phyloP scores from a whole-genome alignment of 148 eudicot species.

The Nyssa sinensis region DNA sequence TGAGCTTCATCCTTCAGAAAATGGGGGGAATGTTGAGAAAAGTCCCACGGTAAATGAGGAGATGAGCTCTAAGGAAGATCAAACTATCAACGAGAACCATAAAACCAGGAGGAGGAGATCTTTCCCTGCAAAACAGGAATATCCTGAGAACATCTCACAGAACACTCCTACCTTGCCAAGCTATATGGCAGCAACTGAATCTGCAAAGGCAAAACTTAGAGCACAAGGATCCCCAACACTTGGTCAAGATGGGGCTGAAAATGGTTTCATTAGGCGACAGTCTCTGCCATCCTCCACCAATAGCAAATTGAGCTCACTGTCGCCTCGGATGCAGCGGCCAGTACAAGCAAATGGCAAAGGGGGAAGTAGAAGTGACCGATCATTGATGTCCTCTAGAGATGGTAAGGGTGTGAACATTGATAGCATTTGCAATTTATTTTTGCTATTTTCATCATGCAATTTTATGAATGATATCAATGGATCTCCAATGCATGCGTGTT shows the following conservation, averaged over 20 bases:
- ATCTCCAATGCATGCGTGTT: too few relatives aligned
- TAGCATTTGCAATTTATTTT: background rate
- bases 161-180: slow-evolving; percentile 57
- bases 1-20: slow-evolving; percentile 30
- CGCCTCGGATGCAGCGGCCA: slow-evolving; percentile 54
- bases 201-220: slow-evolving; percentile 74
- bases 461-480: too few relatives aligned
- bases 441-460: background rate
- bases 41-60: slow-evolving; percentile 29
- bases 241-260: slow-evolving; percentile 52
- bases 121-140: slow-evolving; percentile 54
- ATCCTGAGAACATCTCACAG: slow-evolving; percentile 48
- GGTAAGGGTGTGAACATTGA: slow-evolving; percentile 32
- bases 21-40: slow-evolving; percentile 23
- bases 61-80: slow-evolving; percentile 40
- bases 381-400: slow-evolving; percentile 53
- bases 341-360: slow-evolving; percentile 50
- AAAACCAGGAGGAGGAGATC: slow-evolving; percentile 46
- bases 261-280: slow-evolving; percentile 47
- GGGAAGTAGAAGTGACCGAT: slow-evolving; percentile 35
- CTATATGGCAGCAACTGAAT: slow-evolving; percentile 68
- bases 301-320: slow-evolving; percentile 44
- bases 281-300: slow-evolving; percentile 53
- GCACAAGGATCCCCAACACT: slow-evolving; percentile 49
- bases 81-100: slow-evolving; percentile 35